These are phyloP conservation scores for Haberlea rhodopensis DNA, from an alignment of 257 asterid species.

Conservation along the genomic window DNA sequence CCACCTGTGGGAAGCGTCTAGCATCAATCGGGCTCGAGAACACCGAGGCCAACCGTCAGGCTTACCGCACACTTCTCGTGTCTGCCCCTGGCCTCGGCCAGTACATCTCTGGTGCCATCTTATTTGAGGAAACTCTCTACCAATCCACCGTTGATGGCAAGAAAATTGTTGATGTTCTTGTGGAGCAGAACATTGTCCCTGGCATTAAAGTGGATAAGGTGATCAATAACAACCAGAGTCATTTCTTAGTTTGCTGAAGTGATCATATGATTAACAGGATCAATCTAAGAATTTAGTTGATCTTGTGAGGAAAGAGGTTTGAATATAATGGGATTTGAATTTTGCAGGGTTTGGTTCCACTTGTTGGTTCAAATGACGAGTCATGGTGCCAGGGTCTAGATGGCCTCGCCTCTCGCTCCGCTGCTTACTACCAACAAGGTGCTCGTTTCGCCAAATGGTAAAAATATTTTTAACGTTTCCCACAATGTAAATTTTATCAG, in stretches of 20 bases:
- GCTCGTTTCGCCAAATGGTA: slow-evolving; percentile 97
- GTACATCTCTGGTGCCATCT: slow-evolving; percentile 87
- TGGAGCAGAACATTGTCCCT: slow-evolving; percentile 76
- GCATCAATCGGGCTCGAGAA: slow-evolving; percentile 89
- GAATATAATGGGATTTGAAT: not conserved
- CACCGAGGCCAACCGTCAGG: slow-evolving; percentile 96
- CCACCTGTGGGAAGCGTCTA: slow-evolving; percentile 86
- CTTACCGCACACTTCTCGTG: slow-evolving; percentile 82
- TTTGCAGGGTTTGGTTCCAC: slow-evolving; percentile 84
- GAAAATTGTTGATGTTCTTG: slow-evolving; percentile 80
- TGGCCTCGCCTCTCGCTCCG: slow-evolving; percentile 97
- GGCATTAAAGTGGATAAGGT: slow-evolving; percentile 97
- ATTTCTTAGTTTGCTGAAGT: not conserved
- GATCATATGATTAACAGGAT: not conserved
- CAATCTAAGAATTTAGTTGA: not conserved
- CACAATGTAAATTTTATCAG: not conserved
- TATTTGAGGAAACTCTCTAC: slow-evolving; percentile 89
- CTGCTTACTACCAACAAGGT: slow-evolving; percentile 96
- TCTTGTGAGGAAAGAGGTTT: not conserved
- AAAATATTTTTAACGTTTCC: too few relatives aligned
- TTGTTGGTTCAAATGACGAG: slow-evolving; percentile 88
- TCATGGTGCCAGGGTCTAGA: slow-evolving; percentile 99
- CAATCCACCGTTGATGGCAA: slow-evolving; percentile 78
- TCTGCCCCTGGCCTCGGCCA: slow-evolving; percentile 73
- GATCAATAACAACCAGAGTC: not conserved